Evolutionary conservation across 768 basidiomycete genomes (phyloP).

Genomic region (Lepiota venenata): DNA sequence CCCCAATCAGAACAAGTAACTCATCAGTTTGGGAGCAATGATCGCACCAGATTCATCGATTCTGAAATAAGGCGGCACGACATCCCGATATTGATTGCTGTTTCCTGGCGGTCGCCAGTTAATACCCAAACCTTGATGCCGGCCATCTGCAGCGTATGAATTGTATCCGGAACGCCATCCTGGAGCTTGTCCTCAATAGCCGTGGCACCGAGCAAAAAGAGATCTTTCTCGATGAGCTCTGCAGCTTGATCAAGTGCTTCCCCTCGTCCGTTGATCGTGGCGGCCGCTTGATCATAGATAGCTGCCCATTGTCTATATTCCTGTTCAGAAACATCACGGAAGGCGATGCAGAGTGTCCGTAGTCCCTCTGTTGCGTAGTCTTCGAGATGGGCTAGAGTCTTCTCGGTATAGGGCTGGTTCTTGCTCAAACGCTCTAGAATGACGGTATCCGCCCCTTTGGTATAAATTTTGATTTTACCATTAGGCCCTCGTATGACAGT

Average conservation of each 20-base stretch:
- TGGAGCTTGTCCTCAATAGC: slow-evolving; percentile 99
- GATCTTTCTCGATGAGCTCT: slow-evolving; percentile 92
- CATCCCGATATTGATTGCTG: slow-evolving; percentile 98
- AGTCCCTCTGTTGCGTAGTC: slow-evolving; percentile 98
- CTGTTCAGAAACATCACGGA: slow-evolving; percentile 84
- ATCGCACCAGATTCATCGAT: slow-evolving; percentile 93
- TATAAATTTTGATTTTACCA: slow-evolving; percentile 91
- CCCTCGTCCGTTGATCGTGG: slow-evolving; percentile 93
- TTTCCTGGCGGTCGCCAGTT: slow-evolving; percentile 97
- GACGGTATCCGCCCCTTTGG: slow-evolving; percentile 97
- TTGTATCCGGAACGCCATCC: slow-evolving; percentile 97
- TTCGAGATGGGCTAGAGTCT: slow-evolving; percentile 88
- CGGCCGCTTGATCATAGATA: slow-evolving; percentile 89
- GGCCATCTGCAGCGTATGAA: slow-evolving; percentile 96
- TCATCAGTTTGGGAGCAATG: not conserved
- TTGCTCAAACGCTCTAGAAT: slow-evolving; percentile 91
- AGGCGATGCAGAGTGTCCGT: slow-evolving; percentile 94
- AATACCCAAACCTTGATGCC: slow-evolving; percentile 99
- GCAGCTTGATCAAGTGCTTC: slow-evolving; percentile 95
- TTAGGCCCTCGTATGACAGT: slow-evolving; percentile 85
- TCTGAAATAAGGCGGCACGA: slow-evolving; percentile 96
- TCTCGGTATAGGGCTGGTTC: slow-evolving; percentile 80
- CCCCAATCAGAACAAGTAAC: not conserved
- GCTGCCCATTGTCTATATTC: slow-evolving; percentile 89
- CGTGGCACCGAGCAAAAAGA: slow-evolving; percentile 92